phyloP scores from a whole-genome alignment of 2,329 filamentous ascomycete genomes.

The Microsporum audouinii region DNA sequence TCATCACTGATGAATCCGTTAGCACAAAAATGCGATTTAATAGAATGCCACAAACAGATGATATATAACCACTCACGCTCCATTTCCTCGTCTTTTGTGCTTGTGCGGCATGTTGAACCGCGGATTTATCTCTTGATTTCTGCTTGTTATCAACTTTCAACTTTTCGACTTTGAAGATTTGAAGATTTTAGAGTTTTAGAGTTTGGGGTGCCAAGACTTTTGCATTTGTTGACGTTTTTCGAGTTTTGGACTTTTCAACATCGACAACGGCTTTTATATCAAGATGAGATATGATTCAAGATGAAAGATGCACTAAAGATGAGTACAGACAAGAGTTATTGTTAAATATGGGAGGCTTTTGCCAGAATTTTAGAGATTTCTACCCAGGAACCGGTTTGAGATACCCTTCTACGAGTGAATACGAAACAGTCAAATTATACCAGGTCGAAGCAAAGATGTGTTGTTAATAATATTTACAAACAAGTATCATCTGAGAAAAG shows the following conservation, averaged over 20 bases:
- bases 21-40: slow-evolving; percentile 3
- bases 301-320: neutral
- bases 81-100: slow-evolving; percentile 54
- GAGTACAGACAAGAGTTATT: neutral
- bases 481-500: neutral
- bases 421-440: too few relatives aligned
- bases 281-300: too few relatives aligned
- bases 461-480: neutral
- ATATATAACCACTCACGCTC: slow-evolving; percentile 36
- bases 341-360: neutral
- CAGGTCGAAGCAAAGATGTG: neutral
- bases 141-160: neutral
- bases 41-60: slow-evolving; percentile 10
- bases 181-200: neutral
- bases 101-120: slow-evolving; percentile 63
- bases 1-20: slow-evolving; percentile 26
- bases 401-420: too few relatives aligned
- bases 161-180: slow-evolving; percentile 11
- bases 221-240: neutral
- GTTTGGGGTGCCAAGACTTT: neutral
- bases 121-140: neutral
- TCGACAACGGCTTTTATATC: neutral
- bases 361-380: neutral
- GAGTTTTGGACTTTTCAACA: neutral
- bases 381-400: too few relatives aligned